phyloP scores from a whole-genome alignment of 192 early-diverging fungal genomes.

The Obelidium mucronatum region DNA sequence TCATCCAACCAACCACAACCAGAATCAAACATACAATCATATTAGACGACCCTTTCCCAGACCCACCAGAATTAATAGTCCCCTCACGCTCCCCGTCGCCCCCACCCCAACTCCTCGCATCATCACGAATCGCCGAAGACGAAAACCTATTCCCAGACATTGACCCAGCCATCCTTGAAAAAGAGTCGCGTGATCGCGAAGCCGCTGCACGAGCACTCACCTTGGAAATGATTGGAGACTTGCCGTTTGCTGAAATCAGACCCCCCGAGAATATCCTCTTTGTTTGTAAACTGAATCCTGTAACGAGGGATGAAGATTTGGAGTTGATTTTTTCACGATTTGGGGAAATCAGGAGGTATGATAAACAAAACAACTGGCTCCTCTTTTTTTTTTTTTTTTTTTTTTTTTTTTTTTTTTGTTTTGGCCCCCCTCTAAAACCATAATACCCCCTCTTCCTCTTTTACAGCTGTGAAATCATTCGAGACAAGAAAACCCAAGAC shows the following conservation, averaged over 20 bases:
- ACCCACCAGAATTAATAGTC: constrained; percentile 71
- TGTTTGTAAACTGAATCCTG: constrained; percentile 92
- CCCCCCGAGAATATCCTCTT: constrained; percentile 97
- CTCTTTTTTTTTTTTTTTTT: background rate
- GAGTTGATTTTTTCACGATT: constrained; percentile 93
- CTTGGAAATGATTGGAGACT: constrained; percentile 96
- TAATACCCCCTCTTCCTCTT: background rate
- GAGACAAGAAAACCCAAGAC: constrained; percentile 81
- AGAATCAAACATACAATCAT: constrained; percentile 89
- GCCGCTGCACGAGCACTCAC: constrained; percentile 90
- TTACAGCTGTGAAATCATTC: constrained; percentile 86
- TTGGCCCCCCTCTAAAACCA: constrained; percentile 1
- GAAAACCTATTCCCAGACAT: constrained; percentile 64
- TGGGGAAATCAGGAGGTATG: constrained; percentile 75
- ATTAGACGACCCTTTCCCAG: constrained; percentile 91
- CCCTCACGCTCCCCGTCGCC: constrained; percentile 82
- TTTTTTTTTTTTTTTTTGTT: background rate
- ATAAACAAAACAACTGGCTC: too few species aligned
- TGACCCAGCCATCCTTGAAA: constrained; percentile 71
- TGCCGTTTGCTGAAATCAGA: constrained; percentile 96
- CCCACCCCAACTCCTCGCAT: constrained; percentile 71
- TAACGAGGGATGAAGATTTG: constrained; percentile 90
- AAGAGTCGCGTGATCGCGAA: constrained; percentile 68
- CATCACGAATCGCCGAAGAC: constrained; percentile 81
- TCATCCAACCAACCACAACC: too few species aligned